Percentiles rank a stretch among this genome's conserved stretches.
Evolutionary conservation across 768 basidiomycete species (phyloP).

Genomic region (Podaxis pistillaris): DNA sequence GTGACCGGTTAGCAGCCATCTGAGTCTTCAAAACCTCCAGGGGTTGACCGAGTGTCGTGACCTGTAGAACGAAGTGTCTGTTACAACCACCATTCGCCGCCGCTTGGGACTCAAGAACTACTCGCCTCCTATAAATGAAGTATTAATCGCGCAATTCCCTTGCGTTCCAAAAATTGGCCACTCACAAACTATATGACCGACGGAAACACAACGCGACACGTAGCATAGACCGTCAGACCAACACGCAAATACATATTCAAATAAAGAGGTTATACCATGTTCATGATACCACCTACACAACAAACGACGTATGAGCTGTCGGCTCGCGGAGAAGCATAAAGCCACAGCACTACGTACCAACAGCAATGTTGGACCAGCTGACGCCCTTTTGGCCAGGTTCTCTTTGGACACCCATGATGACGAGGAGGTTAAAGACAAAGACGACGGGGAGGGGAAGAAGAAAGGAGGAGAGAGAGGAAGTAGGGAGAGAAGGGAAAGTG

Average conservation of each 20-base stretch:
- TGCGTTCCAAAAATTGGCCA: slow-evolving; percentile 22
- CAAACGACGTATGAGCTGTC: slow-evolving; percentile 15
- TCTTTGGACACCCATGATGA: slow-evolving; percentile 73
- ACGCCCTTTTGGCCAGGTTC: slow-evolving; percentile 91
- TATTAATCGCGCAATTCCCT: slow-evolving; percentile 19
- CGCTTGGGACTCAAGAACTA: slow-evolving; percentile 21
- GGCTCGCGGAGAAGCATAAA: slow-evolving; percentile 16
- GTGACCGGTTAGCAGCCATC: slow-evolving; percentile 96
- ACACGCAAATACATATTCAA: background rate
- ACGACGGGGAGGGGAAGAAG: slow-evolving; percentile 18
- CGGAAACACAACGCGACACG: slow-evolving; percentile 1
- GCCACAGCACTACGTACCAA: slow-evolving; percentile 56
- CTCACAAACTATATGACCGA: slow-evolving; percentile 47
- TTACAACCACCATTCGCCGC: slow-evolving; percentile 2
- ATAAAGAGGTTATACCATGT: slow-evolving; percentile 67
- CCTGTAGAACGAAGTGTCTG: slow-evolving; percentile 43
- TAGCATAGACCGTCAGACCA: slow-evolving; percentile 15
- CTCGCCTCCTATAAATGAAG: slow-evolving; percentile 63
- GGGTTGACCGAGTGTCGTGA: slow-evolving; percentile 97
- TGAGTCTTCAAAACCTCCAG: slow-evolving; percentile 98
- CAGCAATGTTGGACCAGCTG: slow-evolving; percentile 93
- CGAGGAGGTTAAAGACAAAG: slow-evolving; percentile 16
- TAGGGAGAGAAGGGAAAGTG: slow-evolving; percentile 16
- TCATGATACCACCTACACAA: slow-evolving; percentile 88
- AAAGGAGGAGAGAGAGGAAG: slow-evolving; percentile 23